Base-by-base conservation (phyloP, 495 filamentous ascomycete species). In the Aspergillus homomorphus region DNA sequence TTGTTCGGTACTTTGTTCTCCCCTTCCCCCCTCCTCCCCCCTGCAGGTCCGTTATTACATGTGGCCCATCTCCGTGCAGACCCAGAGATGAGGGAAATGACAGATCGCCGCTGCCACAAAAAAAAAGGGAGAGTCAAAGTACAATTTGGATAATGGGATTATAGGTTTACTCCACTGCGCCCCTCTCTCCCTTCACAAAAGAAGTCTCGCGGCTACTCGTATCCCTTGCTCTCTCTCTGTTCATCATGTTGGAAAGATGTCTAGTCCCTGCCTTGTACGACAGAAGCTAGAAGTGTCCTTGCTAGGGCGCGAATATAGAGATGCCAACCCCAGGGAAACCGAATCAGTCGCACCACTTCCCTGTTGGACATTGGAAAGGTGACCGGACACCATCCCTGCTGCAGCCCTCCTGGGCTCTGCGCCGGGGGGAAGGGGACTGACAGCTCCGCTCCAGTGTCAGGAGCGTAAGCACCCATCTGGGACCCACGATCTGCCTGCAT, bases 31-130 rank as follows among this genome's bases (percentile, higher is more conserved):
- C 26, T 28, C 26, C 26, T 5, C 23, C 33, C 56, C 63, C 59
- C 64, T 67, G 63, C 63, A 62, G 59, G 53, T 58, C 56, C 62
- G 62, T 65, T 62, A 65, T 59, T 58, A 45, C 59, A 62, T 65
- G 59, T 62, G 56, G 56, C 62, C 51, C 57, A 16, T n/a, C 30
- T 28, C 48, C 33, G n/a, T 19, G 33, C 33, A 41, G 48, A 45
- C 44, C 22, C 10, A 46, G 21, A 55, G 44, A 22, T 23, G 51
- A 61, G 33, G 33, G 4, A 60, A 53, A 20, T 56, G 62, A 65
- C 50, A 59, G 48, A 56, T 65, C 62, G 55, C 41, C 56, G 54
- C 45, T 14, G 12, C 51, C 45, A 42, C 4, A 20, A 33, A 16
- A 1, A 4, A 20, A 33, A 16, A 1, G 9, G 8, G 42, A 21